Evolutionary conservation across 306 rosid genomes (phyloP).

Genomic region (Begonia fuchsioides): DNA sequence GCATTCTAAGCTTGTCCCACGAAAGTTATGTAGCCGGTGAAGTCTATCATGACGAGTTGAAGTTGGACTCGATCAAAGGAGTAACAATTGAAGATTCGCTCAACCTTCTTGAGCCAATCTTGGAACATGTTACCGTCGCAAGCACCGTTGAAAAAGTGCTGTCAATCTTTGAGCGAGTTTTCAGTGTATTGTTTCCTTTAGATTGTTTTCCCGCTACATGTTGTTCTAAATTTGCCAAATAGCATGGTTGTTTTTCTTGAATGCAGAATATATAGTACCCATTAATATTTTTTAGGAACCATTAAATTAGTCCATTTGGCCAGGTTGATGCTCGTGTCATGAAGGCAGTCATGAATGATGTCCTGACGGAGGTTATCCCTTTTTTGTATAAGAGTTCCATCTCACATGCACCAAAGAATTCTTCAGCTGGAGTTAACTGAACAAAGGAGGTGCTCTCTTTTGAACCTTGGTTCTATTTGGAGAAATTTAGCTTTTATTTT

Average conservation of each 20-base stretch:
- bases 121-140: too few species aligned
- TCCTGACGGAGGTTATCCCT: constrained; percentile 59
- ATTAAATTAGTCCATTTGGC: background rate
- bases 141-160: too few species aligned
- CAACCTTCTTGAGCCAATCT: too few species aligned
- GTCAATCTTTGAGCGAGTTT: too few species aligned
- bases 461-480: background rate
- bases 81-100: too few species aligned
- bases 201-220: background rate
- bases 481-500: background rate
- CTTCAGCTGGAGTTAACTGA: constrained; percentile 3
- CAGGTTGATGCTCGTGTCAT: constrained; percentile 66
- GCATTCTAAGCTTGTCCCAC: too few species aligned
- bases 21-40: too few species aligned
- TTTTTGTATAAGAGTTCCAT: constrained; percentile 1
- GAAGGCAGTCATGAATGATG: constrained; percentile 56
- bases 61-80: too few species aligned
- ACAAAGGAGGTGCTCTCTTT: constrained; percentile 5
- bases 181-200: too few species aligned
- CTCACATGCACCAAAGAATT: constrained; percentile 9
- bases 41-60: too few species aligned
- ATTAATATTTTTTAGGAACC: background rate
- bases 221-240: constrained; percentile 8
- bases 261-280: background rate
- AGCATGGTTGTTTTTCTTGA: too few species aligned